phyloP scores from a whole-genome alignment of 2,329 filamentous ascomycete species.

The Phialophora verrucosa region DNA sequence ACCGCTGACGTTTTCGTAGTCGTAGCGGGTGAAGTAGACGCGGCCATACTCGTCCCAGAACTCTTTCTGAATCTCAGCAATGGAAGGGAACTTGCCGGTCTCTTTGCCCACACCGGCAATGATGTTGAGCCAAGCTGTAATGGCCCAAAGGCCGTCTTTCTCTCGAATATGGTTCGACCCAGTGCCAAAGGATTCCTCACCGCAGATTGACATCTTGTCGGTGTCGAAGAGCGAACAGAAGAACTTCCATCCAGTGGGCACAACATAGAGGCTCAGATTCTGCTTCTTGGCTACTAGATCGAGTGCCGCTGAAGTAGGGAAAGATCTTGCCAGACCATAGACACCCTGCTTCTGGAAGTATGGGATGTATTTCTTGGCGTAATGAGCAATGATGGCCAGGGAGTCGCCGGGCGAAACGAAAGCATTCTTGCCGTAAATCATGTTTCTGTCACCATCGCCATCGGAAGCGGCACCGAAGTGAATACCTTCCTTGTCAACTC shows the following conservation, averaged over 20 bases:
- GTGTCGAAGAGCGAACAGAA: slow-evolving; percentile 96
- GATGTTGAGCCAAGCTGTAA: slow-evolving; percentile 98
- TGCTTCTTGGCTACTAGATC: slow-evolving; percentile 96
- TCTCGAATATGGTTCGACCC: slow-evolving; percentile 98
- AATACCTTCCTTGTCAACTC: slow-evolving; percentile 86
- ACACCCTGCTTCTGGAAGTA: slow-evolving; percentile 99
- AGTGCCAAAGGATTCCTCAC: slow-evolving; percentile 97
- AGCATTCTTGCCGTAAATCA: slow-evolving; percentile 97
- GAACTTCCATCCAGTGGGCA: slow-evolving; percentile 99
- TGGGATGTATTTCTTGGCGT: slow-evolving; percentile 85
- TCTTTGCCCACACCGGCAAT: slow-evolving; percentile 90
- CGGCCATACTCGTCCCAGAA: slow-evolving; percentile 97
- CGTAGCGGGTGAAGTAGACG: slow-evolving; percentile 98
- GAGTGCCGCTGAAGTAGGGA: slow-evolving; percentile 95
- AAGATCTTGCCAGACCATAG: slow-evolving; percentile 91
- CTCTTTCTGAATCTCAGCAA: slow-evolving; percentile 93
- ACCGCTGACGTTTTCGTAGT: slow-evolving; percentile 94
- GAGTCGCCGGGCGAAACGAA: slow-evolving; percentile 98
- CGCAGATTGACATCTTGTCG: slow-evolving; percentile 96
- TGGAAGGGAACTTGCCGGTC: slow-evolving; percentile 71
- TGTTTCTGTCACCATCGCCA: slow-evolving; percentile 98
- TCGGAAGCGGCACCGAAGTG: slow-evolving; percentile 97
- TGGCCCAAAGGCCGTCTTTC: slow-evolving; percentile 97
- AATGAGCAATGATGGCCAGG: slow-evolving; percentile 95
- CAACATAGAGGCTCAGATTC: slow-evolving; percentile 89